Base-by-base conservation (phyloP, 371 early-diverging fungal genomes). In the Mucor sp. region DNA sequence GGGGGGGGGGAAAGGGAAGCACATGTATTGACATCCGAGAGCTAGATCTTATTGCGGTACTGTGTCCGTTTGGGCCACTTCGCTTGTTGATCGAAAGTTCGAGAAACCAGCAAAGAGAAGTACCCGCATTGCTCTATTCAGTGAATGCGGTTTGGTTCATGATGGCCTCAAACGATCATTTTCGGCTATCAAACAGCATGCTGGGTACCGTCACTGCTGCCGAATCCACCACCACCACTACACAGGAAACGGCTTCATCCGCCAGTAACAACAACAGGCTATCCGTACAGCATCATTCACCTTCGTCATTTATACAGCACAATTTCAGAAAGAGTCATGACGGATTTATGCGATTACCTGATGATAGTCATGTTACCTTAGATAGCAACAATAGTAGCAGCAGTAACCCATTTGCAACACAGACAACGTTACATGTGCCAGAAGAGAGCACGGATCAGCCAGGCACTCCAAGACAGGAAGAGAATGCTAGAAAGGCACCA, bases 1-100 rank as follows among this genome's bases (percentile, higher is more conserved):
- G 44, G 37, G 33, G 8, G 8, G 33, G 4, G 1, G 33, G 6
- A 1, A 33, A 4, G 30, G 3, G 7, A 3, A 33, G 33, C 33
- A 33, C 7, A 33, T 33, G 30, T n/a, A 43, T 44, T 44, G 17
- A 44, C 44, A 44, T n/a, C 8, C 19, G 17, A 19, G 44, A 44
- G 27, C 6, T 72, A 92, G 93, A 95, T 79, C 77, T 95, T 62
- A 87, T 95, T 67, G 95, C 95, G 2, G 95, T 95, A 7, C 80
- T 95, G 0, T 93, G 93, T 74, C 95, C 95, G 4, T 94, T 89
- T 84, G 95, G 95, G n/a, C 95, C 95, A 6, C 84, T 95, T 23
- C 86, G 91, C n/a, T 78, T 93, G 28, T 73, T 95, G 8, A 86
- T 95, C 59, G 93, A 95, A 74, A 89, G 89, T 56, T 88, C 93